phyloP scores from a whole-genome alignment of 805 yeast genomes.

The Pichia nakasei region DNA sequence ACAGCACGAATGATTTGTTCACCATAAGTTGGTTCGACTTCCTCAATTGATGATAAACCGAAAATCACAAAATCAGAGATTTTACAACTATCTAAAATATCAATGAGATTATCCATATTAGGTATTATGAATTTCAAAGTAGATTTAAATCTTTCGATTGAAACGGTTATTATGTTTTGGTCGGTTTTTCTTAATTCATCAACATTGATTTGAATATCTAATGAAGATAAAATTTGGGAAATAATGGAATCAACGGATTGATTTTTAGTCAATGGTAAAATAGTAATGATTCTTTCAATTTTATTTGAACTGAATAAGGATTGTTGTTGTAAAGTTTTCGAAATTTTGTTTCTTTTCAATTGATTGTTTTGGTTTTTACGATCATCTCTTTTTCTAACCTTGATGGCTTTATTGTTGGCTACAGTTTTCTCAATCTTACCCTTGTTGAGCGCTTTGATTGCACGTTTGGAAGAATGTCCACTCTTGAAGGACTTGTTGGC shows the following conservation, averaged over 20 bases:
- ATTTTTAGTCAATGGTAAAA: conserved; percentile 73
- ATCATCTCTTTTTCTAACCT: conserved; percentile 41
- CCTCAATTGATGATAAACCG: conserved; percentile 80
- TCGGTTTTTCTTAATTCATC: conserved; percentile 18
- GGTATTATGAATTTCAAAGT: conserved; percentile 69
- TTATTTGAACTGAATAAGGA: conserved; percentile 60
- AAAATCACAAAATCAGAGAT: conserved; percentile 84
- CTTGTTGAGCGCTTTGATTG: conserved; percentile 67
- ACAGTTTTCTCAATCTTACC: conserved; percentile 76
- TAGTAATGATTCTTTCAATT: conserved; percentile 74
- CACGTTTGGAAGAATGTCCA: conserved; percentile 83
- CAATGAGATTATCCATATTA: conserved; percentile 52
- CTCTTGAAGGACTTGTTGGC: conserved; percentile 88
- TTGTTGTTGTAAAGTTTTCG: conserved; percentile 47
- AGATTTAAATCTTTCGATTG: conserved; percentile 61
- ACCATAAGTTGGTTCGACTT: conserved; percentile 71
- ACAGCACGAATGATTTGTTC: conserved; percentile 86
- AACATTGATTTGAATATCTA: conserved; percentile 26
- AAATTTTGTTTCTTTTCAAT: conserved; percentile 61
- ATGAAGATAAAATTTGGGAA: conserved; percentile 33
- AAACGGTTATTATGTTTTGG: conserved; percentile 45
- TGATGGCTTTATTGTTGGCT: conserved; percentile 29
- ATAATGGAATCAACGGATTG: conserved; percentile 48
- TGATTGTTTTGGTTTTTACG: conserved; percentile 77
- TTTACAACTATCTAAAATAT: conserved; percentile 78